A percentile compares a stretch with the other conserved stretches of the same genome.
Conservation (phyloP, 116 monocot genomes). For the Cymodocea nodosa region DNA sequence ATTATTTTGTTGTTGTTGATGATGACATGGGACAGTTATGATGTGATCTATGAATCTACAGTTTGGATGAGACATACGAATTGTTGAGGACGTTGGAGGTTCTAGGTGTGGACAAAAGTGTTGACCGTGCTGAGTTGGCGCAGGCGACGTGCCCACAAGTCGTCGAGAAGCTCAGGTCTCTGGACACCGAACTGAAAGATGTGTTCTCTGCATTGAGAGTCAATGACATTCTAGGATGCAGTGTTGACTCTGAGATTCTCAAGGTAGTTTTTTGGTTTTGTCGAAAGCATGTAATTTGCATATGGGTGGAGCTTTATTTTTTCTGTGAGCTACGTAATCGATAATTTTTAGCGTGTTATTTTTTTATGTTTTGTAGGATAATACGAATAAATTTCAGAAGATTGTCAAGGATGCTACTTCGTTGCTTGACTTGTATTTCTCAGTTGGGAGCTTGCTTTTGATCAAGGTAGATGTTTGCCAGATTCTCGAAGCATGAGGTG, state of each 20-base stretch:
- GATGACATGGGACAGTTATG: not conserved
- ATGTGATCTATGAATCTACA: constrained; percentile 18
- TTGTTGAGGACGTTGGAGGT: constrained; percentile 74
- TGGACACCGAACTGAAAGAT: constrained; percentile 41
- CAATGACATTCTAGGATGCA: constrained; percentile 44
- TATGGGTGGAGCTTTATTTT: not conserved
- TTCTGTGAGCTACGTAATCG: not conserved
- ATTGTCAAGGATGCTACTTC: constrained; percentile 44
- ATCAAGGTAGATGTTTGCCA: constrained; percentile 48
- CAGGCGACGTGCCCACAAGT: constrained; percentile 31
- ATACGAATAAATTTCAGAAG: constrained; percentile 37
- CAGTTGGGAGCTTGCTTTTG: constrained; percentile 48
- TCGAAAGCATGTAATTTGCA: not conserved
- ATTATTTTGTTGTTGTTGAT: not conserved
- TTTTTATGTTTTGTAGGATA: constrained; percentile 21
- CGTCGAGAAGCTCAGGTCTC: constrained; percentile 33
- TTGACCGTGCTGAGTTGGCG: constrained; percentile 12
- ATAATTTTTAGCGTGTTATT: not conserved
- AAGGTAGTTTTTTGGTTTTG: constrained; percentile 21
- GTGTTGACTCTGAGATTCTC: constrained; percentile 22
- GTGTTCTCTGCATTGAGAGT: constrained; percentile 54
- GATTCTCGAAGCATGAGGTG: not conserved
- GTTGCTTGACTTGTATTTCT: constrained; percentile 52
- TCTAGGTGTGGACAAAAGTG: constrained; percentile 36
- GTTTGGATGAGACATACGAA: constrained; percentile 79